These are phyloP conservation scores for Verticillium alfalfae DNA, from an alignment of 2,329 filamentous ascomycete species.

Conservation along the genomic window DNA sequence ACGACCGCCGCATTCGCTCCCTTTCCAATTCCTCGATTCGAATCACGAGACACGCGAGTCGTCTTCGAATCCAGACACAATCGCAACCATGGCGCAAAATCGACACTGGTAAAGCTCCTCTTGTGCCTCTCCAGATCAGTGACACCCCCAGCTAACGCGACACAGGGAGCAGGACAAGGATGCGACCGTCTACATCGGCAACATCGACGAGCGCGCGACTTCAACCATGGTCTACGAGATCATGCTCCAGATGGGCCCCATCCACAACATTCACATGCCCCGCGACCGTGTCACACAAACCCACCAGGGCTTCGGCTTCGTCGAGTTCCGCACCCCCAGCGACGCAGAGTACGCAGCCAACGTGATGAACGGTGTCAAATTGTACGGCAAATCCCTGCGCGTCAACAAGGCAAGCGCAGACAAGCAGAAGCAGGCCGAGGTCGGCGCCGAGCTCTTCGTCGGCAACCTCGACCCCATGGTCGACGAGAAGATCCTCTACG, in stretches of 20 bases:
- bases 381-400: constrained; percentile 90
- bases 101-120: constrained; percentile 63
- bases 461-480: constrained; percentile 93
- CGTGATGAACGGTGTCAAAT: constrained; percentile 91
- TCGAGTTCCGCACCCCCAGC: constrained; percentile 92
- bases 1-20: not conserved
- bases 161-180: constrained; percentile 94
- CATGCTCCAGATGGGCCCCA: constrained; percentile 95
- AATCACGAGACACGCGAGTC: not conserved
- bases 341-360: constrained; percentile 96
- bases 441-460: constrained; percentile 94
- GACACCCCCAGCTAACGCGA: constrained; percentile 14
- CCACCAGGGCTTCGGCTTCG: constrained; percentile 97
- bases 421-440: constrained; percentile 88
- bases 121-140: not conserved
- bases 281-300: constrained; percentile 96
- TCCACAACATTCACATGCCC: constrained; percentile 96
- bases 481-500: constrained; percentile 92
- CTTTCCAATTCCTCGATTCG: not conserved
- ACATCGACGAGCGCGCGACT: constrained; percentile 92
- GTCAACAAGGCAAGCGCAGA: constrained; percentile 93
- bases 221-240: constrained; percentile 93
- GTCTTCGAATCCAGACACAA: not conserved
- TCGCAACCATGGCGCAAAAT: constrained; percentile 55
- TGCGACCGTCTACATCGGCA: constrained; percentile 95